Evolutionary conservation across 257 asterid genomes (phyloP), one percentile per base, ranked within the genome.

Genomic region (Solanum corneliomulleri): DNA sequence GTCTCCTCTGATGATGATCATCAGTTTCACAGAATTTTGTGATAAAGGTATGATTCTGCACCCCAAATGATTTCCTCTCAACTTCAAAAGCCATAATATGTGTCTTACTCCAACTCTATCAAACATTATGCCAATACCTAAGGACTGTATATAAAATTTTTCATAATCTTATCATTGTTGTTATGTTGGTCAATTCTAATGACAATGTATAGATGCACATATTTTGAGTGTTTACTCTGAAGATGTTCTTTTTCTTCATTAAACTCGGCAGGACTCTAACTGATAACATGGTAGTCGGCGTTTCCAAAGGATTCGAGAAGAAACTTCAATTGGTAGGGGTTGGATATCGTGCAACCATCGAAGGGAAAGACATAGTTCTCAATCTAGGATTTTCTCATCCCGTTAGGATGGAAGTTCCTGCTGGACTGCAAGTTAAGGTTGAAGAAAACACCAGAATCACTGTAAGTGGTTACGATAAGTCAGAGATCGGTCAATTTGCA

Each of bases 341-440:
- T 3, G 99, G 99, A 37, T 95, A 95, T 88, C 98, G 99, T 90
- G 99, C 99, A 44, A 88, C 93, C 1, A 45, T 97, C 12, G 99
- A 97, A 92, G 98, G 99, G 21, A 94, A 94, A 88, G 98, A 94
- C 91, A 86, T 95, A 85, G 98, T 95, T 86, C 97, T 97, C 15
- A 95, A 91, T 87, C 98, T 97, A 27, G 98, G 99, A 3, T 97
- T 97, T 88, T 97, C 99, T 33, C 99, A 97, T 91, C 98, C 99
- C 4, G 98, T 97, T 13, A 91, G 94, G 89, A 97, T 95, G 99
- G 83, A 86, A 62, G 93, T 95, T 89, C 99, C 99, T 7, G 78
- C 87, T 4, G 98, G 98, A 69, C 82, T 97, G 58, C 94, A 89
- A 86, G 97, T 97, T 88, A 97, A 95, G 91, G 99, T 97, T 62